These are phyloP conservation scores for Nannochloropsis gaditana DNA, from an alignment of 108 stramenopile genomes.

Conservation along the genomic window DNA sequence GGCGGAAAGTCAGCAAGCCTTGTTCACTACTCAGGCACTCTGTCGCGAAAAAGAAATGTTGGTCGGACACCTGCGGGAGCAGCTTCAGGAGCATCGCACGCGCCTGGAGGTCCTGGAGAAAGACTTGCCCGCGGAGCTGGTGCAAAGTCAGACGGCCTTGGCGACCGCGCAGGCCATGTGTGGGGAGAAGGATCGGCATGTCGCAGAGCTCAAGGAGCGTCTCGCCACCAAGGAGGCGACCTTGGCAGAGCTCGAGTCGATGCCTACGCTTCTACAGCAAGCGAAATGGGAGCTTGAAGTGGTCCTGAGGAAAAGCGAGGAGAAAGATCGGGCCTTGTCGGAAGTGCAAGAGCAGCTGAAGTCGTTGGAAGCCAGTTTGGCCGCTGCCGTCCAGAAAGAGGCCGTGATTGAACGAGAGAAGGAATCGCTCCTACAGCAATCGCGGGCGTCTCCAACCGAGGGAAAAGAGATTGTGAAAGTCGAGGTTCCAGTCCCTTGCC, in stretches of 20 bases:
- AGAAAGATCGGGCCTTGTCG: background rate
- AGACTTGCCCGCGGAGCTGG: background rate
- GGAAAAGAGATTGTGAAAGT: background rate
- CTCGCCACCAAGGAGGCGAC: background rate
- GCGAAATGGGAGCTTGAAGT: background rate
- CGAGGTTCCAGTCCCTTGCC: background rate
- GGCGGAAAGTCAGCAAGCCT: background rate
- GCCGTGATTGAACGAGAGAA: background rate
- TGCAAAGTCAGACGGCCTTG: background rate
- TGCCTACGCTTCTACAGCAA: background rate
- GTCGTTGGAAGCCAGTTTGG: background rate
- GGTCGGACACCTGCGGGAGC: background rate
- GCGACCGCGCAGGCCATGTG: constrained; percentile 7
- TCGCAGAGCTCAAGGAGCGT: background rate
- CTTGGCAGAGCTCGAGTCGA: background rate
- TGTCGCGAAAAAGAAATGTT: background rate
- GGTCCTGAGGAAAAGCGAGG: background rate
- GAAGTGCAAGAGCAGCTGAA: background rate
- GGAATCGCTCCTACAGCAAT: background rate
- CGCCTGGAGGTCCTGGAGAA: background rate
- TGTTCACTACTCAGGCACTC: background rate
- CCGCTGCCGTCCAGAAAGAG: background rate
- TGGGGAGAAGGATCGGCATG: background rate
- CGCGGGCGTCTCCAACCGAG: background rate
- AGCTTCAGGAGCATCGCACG: background rate